These are phyloP conservation scores for Pestalotiopsis sp. DNA, from an alignment of 2,329 filamentous ascomycete species.

Conservation along the genomic window DNA sequence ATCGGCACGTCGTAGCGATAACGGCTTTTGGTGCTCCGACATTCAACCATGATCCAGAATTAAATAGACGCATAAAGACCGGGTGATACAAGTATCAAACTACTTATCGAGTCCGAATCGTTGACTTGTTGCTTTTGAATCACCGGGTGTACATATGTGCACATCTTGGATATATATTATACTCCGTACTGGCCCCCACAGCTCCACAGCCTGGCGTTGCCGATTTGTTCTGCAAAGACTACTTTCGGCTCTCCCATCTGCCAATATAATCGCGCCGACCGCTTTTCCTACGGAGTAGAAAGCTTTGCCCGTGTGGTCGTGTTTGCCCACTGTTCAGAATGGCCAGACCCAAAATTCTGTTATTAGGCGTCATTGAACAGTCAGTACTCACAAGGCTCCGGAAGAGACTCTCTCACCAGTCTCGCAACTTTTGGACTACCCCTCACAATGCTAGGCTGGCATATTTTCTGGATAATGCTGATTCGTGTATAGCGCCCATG, in stretches of 20 bases:
- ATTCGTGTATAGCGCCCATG: slow-evolving; percentile 57
- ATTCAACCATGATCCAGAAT: not conserved
- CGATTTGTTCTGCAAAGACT: not conserved
- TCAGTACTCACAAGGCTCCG: slow-evolving; percentile 34
- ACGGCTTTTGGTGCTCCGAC: not conserved
- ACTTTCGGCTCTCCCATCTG: not conserved
- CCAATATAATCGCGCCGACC: not conserved
- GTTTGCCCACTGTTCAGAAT: not conserved
- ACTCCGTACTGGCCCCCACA: not conserved
- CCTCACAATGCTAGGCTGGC: no score
- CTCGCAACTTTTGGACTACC: not conserved
- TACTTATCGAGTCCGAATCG: not conserved
- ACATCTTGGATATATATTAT: not conserved
- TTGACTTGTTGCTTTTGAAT: no score
- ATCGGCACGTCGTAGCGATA: not conserved
- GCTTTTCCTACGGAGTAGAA: not conserved
- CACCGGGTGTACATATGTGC: not conserved
- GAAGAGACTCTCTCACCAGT: not conserved
- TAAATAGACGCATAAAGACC: no score
- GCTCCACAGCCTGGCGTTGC: not conserved
- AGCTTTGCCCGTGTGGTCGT: not conserved
- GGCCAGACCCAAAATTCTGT: slow-evolving; percentile 36
- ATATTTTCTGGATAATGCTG: not conserved
- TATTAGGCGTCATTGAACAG: slow-evolving; percentile 42
- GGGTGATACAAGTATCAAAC: not conserved